Conservation (phyloP, 1,139 yeast genomes). For the Meyerozyma carpophila region DNA sequence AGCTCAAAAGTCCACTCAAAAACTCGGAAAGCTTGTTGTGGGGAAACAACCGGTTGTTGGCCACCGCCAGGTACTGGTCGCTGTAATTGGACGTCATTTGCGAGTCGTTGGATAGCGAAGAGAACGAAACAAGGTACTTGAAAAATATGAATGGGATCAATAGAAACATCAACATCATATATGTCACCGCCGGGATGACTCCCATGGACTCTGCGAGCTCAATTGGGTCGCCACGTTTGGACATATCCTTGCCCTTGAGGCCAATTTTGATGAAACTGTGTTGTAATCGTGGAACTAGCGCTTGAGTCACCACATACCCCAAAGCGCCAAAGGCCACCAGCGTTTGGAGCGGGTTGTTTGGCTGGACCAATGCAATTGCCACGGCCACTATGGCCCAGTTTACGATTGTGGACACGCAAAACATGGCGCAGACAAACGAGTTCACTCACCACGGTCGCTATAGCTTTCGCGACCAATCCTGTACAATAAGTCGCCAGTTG, state of each 20-base stretch:
- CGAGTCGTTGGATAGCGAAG: conserved; percentile 31
- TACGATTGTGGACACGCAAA: neutral
- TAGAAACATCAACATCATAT: conserved; percentile 73
- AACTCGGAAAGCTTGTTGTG: conserved; percentile 83
- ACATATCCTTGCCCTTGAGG: conserved; percentile 74
- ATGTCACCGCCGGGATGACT: conserved; percentile 75
- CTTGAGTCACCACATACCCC: conserved; percentile 57
- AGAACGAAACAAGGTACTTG: conserved; percentile 61
- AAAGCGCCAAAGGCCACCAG: conserved; percentile 61
- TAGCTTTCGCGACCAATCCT: neutral
- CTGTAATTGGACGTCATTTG: conserved; percentile 28
- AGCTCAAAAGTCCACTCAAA: conserved; percentile 75
- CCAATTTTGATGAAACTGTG: conserved; percentile 72
- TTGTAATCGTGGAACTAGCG: conserved; percentile 63
- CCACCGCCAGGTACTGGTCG: conserved; percentile 29
- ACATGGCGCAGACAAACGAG: neutral
- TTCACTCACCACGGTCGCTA: neutral
- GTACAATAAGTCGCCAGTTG: neutral
- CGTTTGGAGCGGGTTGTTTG: conserved; percentile 35
- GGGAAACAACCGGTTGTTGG: conserved; percentile 53
- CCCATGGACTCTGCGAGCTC: conserved; percentile 88
- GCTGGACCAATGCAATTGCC: conserved; percentile 1
- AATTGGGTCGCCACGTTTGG: conserved; percentile 61
- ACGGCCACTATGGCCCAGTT: neutral
- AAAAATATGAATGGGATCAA: conserved; percentile 87